phyloP scores from a whole-genome alignment of 129 eudicot genomes.

The Chrysanthemum lavandulifolium region DNA sequence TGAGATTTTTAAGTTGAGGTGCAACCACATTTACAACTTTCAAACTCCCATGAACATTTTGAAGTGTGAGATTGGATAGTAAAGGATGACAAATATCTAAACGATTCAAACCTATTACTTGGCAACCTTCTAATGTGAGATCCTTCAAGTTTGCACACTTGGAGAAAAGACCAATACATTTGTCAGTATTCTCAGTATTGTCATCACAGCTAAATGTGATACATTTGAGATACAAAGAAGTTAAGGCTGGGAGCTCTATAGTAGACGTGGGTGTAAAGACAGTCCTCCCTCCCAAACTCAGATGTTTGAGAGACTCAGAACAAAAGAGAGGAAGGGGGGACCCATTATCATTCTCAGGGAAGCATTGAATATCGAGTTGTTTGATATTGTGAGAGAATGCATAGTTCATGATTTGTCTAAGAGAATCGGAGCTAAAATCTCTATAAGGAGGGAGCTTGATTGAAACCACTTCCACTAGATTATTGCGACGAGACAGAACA shows the following conservation, averaged over 20 bases:
- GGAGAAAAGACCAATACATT: slow-evolving; percentile 13
- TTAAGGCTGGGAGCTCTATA: not conserved
- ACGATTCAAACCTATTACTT: not conserved
- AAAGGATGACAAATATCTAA: not conserved
- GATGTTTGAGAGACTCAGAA: not conserved
- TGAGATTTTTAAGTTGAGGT: slow-evolving; percentile 14
- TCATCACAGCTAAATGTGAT: not conserved
- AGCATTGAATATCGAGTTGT: not conserved
- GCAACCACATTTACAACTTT: slow-evolving; percentile 4
- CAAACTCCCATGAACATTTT: not conserved
- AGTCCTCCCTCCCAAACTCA: not conserved
- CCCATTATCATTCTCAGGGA: not conserved
- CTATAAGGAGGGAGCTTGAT: not conserved
- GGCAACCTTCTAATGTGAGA: not conserved
- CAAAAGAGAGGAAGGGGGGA: not conserved
- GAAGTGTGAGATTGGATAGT: not conserved
- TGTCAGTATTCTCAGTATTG: not conserved
- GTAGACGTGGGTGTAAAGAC: not conserved
- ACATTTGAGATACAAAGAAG: not conserved
- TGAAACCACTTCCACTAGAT: not conserved
- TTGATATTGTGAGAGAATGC: slow-evolving; percentile 15
- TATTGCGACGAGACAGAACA: slow-evolving; percentile 16
- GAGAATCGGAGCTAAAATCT: not conserved
- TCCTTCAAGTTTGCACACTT: slow-evolving; percentile 13
- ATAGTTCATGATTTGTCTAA: not conserved